Evolutionary conservation across 2,329 filamentous ascomycete species (phyloP), one percentile per base, ranked within the genome.

Genomic region (Cladophialophora bantiana): DNA sequence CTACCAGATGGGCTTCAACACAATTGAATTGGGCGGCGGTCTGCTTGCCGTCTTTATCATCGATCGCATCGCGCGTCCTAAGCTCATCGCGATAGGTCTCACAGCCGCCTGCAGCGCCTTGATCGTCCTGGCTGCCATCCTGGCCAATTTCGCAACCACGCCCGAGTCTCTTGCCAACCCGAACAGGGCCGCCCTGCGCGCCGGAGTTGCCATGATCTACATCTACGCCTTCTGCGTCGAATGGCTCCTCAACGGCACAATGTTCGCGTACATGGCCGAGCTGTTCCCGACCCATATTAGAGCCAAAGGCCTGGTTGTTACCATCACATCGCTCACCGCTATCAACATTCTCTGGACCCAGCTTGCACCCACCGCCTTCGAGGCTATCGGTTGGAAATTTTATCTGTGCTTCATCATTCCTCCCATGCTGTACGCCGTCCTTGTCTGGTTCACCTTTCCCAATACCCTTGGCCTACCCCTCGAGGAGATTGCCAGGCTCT

Each of bases 141-240:
- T 70, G 1, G 68, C 69, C 1, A 38, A 18, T 7, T 71, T 65
- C 35, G 59, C 59, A 18, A 48, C 57, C 13, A 18, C 7, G 26
- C 58, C 45, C 15, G 56, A 56, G 15, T 45, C 32, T 15, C 26
- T 65, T 9, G 54, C 55, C 7, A 53, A 54, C 13, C 63, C 63
- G 20, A 68, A 69, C 31, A 2, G 13, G 20, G 34, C 5, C 35
- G 66, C 63, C 3, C 59, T 68, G 2, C 13, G 50, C 9, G 61
- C 59, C 4, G 59, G 50, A 2, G 62, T 70, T 7, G 87, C 91
- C 68, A 94, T 95, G 82, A 94, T 94, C 15, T 67, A 60, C 48
- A 4, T 67, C 15, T 56, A 56, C 36, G 36, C 48, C 7, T 50
- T 66, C 18, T 56, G 18, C 4, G 62, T 62, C 58, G 40, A 66